Percentiles rank a stretch among this genome's conserved stretches.
Conservation (phyloP, 2,329 filamentous ascomycete species). For the Fusarium caatingaense region DNA sequence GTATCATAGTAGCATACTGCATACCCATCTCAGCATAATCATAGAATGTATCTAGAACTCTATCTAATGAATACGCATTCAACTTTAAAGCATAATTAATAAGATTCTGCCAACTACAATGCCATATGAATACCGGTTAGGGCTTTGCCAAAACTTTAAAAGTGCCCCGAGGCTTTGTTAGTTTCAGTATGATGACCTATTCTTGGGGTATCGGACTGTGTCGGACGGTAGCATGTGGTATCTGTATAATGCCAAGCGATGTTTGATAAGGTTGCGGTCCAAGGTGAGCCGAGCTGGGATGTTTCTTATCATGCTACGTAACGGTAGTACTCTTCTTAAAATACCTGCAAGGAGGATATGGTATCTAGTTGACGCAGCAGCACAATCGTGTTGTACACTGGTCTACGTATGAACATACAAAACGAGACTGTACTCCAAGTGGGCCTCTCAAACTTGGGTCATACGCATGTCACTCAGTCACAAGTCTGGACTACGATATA, state of each 20-base stretch:
- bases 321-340: background rate
- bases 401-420: background rate
- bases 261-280: background rate
- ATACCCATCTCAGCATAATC: slow-evolving; percentile 14
- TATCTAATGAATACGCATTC: slow-evolving; percentile 23
- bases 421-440: background rate
- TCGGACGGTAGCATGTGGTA: background rate
- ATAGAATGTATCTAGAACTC: slow-evolving; percentile 25
- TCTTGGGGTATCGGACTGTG: background rate
- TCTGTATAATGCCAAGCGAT: background rate
- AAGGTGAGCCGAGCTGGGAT: background rate
- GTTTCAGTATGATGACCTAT: background rate
- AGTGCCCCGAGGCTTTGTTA: background rate
- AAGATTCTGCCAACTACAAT: background rate
- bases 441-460: background rate
- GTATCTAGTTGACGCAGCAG: too few relatives aligned
- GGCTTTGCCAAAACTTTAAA: background rate
- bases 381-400: background rate
- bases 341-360: background rate
- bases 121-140: background rate
- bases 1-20: slow-evolving; percentile 16
- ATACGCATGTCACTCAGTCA: background rate
- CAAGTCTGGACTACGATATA: background rate
- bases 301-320: background rate
- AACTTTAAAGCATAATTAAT: background rate